Base-by-base conservation (phyloP, 176 grass and related monocot species). In the Thinopyrum elongatum region DNA sequence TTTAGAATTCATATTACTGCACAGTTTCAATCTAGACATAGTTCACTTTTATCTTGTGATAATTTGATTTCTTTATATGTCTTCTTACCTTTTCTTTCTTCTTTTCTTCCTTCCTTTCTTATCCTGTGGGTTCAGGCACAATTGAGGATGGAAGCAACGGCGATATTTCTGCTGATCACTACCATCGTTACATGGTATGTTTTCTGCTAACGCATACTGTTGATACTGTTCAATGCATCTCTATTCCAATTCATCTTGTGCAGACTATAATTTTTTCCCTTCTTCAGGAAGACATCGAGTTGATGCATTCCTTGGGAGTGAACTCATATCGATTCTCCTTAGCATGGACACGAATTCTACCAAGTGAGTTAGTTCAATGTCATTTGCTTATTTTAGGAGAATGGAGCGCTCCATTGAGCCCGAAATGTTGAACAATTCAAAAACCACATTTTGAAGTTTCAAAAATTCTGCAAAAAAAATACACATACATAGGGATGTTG, bases 241-340 rank as follows among this genome's bases (percentile, higher is more conserved):
- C 25, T 42, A 2, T 39, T 47, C 12, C 82, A 17, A 35, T 38
- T n/a, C 29, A 61, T 61, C 34, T 30, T 22, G 7, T 28, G 70
- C 34, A 51, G 29, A 30, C 2, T 30, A 38, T 42, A 19, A 19
- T 17, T 25, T 22, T 28, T 39, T 22, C 25, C 19, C 11, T 89
- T 21, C 26, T 82, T 19, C 77, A 92, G 94, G 88, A 94, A 61
- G 94, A 94, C 78, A 88, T 94, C 6, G 71, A 90, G 3, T 30
- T 85, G 60, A 92, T 97, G 92, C 73, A 76, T 29, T 84, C 80
- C 23, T 68, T 97, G 51, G 91, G 94, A 28, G 65, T 92, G 23
- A 94, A 92, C 83, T 88, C 89, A 0, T 97, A 97, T 77, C 75
- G 94, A 31, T 96, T 96, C 89, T 96, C 94, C 74, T 91, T 93